Evolutionary conservation across 2,329 filamentous ascomycete species (phyloP).

Genomic region (Claviceps fusiformis): DNA sequence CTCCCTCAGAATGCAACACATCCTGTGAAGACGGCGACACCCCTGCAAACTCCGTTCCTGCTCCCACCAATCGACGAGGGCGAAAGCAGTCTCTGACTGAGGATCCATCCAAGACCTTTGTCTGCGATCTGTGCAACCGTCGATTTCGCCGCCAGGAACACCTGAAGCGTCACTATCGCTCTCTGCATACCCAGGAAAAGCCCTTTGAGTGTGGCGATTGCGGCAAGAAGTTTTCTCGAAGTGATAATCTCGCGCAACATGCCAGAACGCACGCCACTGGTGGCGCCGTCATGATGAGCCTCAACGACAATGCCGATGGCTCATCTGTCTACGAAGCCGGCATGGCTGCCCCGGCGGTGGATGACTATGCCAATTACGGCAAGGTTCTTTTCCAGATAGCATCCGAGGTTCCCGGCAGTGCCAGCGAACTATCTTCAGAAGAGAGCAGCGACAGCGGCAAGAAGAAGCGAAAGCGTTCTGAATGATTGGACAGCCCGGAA

Average conservation of each 20-base stretch:
- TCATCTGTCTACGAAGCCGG: constrained; percentile 27
- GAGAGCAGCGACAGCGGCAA: constrained; percentile 34
- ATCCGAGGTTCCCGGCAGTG: constrained; percentile 55
- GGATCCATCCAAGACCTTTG: constrained; percentile 95
- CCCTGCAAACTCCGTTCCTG: constrained; percentile 28
- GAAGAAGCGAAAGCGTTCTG: constrained; percentile 63
- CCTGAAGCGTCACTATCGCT: constrained; percentile 95
- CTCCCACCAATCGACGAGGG: constrained; percentile 73
- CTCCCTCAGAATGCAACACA: constrained; percentile 25
- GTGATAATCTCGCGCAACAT: constrained; percentile 94
- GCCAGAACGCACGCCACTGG: constrained; percentile 74
- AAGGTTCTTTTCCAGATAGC: constrained; percentile 73
- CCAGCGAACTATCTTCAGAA: constrained; percentile 43
- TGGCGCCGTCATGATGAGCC: constrained; percentile 80
- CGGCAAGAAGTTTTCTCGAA: constrained; percentile 97
- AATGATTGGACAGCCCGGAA: constrained; percentile 25
- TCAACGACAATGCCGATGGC: constrained; percentile 57
- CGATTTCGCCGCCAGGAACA: constrained; percentile 98
- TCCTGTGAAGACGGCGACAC: constrained; percentile 28
- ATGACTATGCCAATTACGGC: constrained; percentile 56
- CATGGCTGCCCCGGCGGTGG: constrained; percentile 31
- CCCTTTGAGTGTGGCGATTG: constrained; percentile 96
- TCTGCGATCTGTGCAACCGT: constrained; percentile 90
- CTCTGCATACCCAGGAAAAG: constrained; percentile 96
- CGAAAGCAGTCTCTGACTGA: constrained; percentile 98